Evolutionary conservation across 768 basidiomycete species (phyloP), one percentile per base, ranked within the genome.

Genomic region (Termitomyces sp.): DNA sequence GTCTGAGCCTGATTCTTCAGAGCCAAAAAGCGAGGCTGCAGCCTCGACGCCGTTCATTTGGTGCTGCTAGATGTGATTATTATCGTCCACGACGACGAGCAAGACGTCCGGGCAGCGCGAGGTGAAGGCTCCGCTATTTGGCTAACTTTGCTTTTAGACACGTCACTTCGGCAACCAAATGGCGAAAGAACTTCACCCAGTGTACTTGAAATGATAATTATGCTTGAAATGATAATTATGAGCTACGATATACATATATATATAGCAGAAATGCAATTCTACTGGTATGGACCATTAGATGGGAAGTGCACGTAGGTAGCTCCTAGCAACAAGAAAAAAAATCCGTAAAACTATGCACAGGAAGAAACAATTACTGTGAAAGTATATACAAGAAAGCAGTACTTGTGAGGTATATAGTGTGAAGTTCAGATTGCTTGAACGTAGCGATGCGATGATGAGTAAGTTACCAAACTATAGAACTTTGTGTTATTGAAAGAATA

Each of bases 21-120:
- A 75, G 63, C 86, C 89, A 78, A 94, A 94, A 50, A 94, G 87
- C 60, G 89, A 87, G 55, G 91, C 88, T 39, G 92, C 92, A 66
- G 89, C 86, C 78, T 91, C 90, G 59, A 88, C 84, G 66, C 80
- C 78, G 71, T 78, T 82, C 88, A 89, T 89, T 68, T 68, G 54
- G 40, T 49, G 33, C 28, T 46, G 15, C 40, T 38, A 49, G 36
- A 46, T 16, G 24, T 55, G 44, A 15, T n/a, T 38, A 64, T 55
- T 16, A 38, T 50, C 36, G 62, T 54, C 59, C 24, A 63, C 58
- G 45, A 57, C 49, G 44, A 61, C n/a, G n/a, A n/a, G 62, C 36
- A n/a, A 44, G 35, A 57, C 20, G 56, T 51, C 44, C 24, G 15
- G 40, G 56, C 42, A 39, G 28, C 48, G 45, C 42, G 22, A 56